Evolutionary conservation across 192 early-diverging fungal species (phyloP).

Genomic region (Coemansia sp.): DNA sequence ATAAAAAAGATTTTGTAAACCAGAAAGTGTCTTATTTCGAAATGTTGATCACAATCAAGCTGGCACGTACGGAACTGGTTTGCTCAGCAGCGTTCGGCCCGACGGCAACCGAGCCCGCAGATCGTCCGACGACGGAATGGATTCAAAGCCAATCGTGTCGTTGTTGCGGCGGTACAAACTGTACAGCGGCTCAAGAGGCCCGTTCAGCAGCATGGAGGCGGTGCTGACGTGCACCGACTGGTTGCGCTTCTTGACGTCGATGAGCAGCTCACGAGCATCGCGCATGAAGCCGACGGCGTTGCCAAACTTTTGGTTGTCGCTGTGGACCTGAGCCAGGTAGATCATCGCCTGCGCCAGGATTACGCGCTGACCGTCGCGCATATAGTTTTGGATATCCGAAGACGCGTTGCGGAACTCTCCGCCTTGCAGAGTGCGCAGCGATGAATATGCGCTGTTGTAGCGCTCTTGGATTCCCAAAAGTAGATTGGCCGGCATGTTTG

Average conservation of each 20-base stretch:
- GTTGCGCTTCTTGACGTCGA: slow-evolving; percentile 41
- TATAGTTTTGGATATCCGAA: slow-evolving; percentile 46
- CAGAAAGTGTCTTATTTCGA: not conserved
- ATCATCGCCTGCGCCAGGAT: slow-evolving; percentile 55
- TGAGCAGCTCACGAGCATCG: slow-evolving; percentile 47
- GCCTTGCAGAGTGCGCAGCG: slow-evolving; percentile 39
- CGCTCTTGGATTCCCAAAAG: slow-evolving; percentile 52
- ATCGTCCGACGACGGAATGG: slow-evolving; percentile 46
- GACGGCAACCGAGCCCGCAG: slow-evolving; percentile 43
- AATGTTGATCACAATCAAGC: not conserved
- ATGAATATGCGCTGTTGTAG: slow-evolving; percentile 36
- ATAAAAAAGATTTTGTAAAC: not conserved
- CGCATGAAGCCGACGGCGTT: slow-evolving; percentile 54
- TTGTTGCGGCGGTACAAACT: slow-evolving; percentile 54
- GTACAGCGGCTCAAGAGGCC: slow-evolving; percentile 44
- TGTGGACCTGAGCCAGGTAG: slow-evolving; percentile 50
- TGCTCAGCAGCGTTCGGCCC: slow-evolving; percentile 45
- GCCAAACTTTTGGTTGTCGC: slow-evolving; percentile 51
- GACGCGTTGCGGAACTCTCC: slow-evolving; percentile 51
- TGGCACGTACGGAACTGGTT: slow-evolving; percentile 23
- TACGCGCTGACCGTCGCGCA: slow-evolving; percentile 51
- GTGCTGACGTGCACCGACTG: slow-evolving; percentile 43
- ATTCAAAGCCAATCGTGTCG: slow-evolving; percentile 54
- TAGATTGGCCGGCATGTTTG: slow-evolving; percentile 49
- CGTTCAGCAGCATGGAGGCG: slow-evolving; percentile 41